Conservation (phyloP, 805 yeast genomes). For the Candida yuanshanica region DNA sequence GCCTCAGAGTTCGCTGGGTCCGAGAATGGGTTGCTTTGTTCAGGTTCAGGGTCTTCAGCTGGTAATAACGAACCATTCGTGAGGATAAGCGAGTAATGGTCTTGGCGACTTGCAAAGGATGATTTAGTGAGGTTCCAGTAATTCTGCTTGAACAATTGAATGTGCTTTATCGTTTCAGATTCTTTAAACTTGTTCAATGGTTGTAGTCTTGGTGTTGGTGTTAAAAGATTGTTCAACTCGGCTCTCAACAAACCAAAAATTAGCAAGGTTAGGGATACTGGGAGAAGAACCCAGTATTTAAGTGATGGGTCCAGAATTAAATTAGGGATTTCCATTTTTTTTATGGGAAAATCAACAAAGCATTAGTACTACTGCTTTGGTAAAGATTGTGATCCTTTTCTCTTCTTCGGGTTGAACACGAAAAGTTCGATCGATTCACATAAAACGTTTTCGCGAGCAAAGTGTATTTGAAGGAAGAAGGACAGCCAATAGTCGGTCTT, state of each 20-base stretch:
- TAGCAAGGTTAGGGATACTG: conserved; percentile 87
- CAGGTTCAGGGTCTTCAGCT: conserved; percentile 33
- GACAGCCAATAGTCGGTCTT: too few relatives aligned
- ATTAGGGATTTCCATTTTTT: conserved; percentile 37
- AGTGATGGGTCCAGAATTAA: conserved; percentile 73
- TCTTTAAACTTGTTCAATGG: conserved; percentile 50
- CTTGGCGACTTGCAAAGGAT: conserved; percentile 51
- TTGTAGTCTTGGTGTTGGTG: conserved; percentile 48
- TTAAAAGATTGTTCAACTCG: conserved; percentile 55
- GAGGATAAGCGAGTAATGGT: conserved; percentile 41
- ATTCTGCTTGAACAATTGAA: conserved; percentile 52
- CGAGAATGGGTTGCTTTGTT: conserved; percentile 53
- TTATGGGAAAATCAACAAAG: too few relatives aligned
- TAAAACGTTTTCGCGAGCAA: too few relatives aligned
- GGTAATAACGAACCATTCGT: conserved; percentile 52
- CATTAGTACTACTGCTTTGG: too few relatives aligned
- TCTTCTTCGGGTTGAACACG: too few relatives aligned
- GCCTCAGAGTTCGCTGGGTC: conserved; percentile 72
- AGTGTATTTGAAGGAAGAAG: too few relatives aligned
- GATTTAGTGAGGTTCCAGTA: conserved; percentile 43
- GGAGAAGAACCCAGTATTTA: conserved; percentile 85
- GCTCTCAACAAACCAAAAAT: conserved; percentile 76
- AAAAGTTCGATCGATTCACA: too few relatives aligned
- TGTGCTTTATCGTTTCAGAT: conserved; percentile 56
- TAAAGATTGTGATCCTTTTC: too few relatives aligned